Percentiles rank a stretch among this genome's conserved stretches.
These are phyloP conservation scores for Taxillus chinensis DNA, from an alignment of 164 flowering plant genomes.

Conservation along the genomic window DNA sequence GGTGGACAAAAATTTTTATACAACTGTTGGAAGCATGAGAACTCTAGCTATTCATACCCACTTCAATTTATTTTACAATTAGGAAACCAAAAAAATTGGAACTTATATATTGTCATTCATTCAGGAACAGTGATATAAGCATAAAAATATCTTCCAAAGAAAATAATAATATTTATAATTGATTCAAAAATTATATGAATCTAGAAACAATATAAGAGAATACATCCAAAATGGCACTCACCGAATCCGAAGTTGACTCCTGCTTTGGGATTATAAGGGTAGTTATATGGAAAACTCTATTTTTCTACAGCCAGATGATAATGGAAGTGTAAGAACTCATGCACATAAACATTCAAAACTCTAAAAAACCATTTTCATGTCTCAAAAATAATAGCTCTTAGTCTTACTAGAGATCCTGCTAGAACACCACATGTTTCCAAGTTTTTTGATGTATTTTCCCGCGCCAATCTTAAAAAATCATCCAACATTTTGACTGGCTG, in stretches of 20 bases:
- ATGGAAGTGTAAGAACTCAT: constrained; percentile 1
- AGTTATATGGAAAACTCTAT: constrained; percentile 77
- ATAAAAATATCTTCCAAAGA: too few species aligned
- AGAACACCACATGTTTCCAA: constrained; percentile 96
- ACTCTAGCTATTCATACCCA: too few species aligned
- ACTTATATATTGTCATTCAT: too few species aligned
- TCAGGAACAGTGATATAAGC: too few species aligned
- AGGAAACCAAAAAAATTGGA: too few species aligned
- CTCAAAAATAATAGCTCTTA: not conserved
- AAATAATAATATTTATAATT: too few species aligned
- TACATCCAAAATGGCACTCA: constrained; percentile 11
- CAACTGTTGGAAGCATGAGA: too few species aligned
- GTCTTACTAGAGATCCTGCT: constrained; percentile 84
- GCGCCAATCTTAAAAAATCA: constrained; percentile 79
- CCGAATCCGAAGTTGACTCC: constrained; percentile 97
- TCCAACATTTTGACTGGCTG: constrained; percentile 87
- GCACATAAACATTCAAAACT: not conserved
- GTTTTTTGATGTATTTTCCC: constrained; percentile 63
- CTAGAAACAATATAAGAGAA: not conserved
- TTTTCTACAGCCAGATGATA: constrained; percentile 52
- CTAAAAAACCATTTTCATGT: not conserved
- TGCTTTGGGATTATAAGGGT: constrained; percentile 89
- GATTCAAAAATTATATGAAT: not conserved
- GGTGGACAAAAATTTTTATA: too few species aligned
- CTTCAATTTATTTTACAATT: too few species aligned